These are phyloP conservation scores for Tolypocladium pustulatum DNA, from an alignment of 2,329 filamentous ascomycete genomes.

Conservation along the genomic window DNA sequence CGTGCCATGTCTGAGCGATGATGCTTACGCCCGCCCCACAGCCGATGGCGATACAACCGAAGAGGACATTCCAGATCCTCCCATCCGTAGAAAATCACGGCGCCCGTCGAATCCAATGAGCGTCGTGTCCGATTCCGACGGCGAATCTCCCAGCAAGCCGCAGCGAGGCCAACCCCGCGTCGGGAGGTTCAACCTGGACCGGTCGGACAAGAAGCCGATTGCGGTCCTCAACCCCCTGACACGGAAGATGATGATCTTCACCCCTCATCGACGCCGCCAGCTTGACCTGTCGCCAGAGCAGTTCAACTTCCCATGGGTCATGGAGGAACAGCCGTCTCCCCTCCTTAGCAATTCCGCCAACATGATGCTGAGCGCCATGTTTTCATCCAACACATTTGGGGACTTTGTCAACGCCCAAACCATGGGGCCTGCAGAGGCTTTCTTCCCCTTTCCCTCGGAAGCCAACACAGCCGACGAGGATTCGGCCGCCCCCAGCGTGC, in stretches of 20 bases:
- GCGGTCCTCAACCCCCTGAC: conserved; percentile 47
- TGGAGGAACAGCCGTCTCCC: conserved; percentile 34
- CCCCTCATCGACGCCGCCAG: conserved; percentile 36
- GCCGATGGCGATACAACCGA: conserved; percentile 54
- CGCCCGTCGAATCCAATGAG: conserved; percentile 24
- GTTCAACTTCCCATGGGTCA: conserved; percentile 38
- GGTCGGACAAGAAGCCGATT: conserved; percentile 44
- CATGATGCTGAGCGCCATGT: conserved; percentile 69
- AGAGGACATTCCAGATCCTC: conserved; percentile 43
- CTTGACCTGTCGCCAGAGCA: conserved; percentile 45
- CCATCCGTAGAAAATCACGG: conserved; percentile 36
- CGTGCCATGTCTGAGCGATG: conserved; percentile 7
- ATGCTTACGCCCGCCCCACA: conserved; percentile 26
- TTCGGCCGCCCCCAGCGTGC: conserved; percentile 21
- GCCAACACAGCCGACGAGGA: conserved; percentile 42
- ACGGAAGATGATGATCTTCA: conserved; percentile 55
- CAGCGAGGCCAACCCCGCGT: conserved; percentile 42
- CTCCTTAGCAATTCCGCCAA: conserved; percentile 60
- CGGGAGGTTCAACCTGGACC: conserved; percentile 44
- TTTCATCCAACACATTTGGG: conserved; percentile 43
- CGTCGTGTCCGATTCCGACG: conserved; percentile 40
- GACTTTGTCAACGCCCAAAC: conserved; percentile 52
- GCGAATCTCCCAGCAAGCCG: conserved; percentile 32
- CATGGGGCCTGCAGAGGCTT: conserved; percentile 65
- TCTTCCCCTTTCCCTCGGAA: conserved; percentile 59